Evolutionary conservation across 495 filamentous ascomycete genomes (phyloP).

Genomic region (Aspergillus heteromorphus): DNA sequence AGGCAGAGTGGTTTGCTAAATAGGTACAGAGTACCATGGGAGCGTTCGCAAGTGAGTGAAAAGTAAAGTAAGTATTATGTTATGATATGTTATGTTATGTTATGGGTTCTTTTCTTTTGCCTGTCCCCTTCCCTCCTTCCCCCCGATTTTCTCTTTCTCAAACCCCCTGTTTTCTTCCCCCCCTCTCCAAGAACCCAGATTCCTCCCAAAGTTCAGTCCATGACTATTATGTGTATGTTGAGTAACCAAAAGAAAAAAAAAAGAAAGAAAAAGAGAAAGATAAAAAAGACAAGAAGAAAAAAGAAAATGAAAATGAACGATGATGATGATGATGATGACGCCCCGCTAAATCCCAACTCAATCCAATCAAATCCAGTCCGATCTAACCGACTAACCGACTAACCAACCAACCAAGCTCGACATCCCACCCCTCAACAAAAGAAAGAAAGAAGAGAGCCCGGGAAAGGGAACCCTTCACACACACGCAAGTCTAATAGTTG

Average conservation of each 20-base stretch:
- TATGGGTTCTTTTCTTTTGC: background rate
- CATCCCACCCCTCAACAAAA: too few relatives aligned
- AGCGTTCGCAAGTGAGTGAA: background rate
- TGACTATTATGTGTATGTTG: background rate
- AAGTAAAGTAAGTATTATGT: background rate
- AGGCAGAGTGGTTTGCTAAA: too few relatives aligned
- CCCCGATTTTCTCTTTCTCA: too few relatives aligned
- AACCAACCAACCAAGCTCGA: too few relatives aligned
- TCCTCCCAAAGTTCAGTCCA: background rate
- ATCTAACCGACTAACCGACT: too few relatives aligned
- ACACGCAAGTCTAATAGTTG: constrained; percentile 13
- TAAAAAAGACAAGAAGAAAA: background rate
- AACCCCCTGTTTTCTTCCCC: too few relatives aligned
- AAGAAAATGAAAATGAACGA: background rate
- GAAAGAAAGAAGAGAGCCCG: background rate
- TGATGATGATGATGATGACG: background rate
- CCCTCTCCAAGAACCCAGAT: too few relatives aligned
- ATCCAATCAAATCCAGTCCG: too few relatives aligned
- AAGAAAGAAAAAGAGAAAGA: background rate
- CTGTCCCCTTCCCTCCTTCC: too few relatives aligned
- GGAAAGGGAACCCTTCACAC: background rate
- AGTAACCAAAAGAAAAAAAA: background rate
- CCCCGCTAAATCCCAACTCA: background rate
- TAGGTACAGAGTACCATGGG: too few relatives aligned
- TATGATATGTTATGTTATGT: background rate